A percentile compares a stretch with the other conserved stretches of the same genome.
Conservation (phyloP, 495 filamentous ascomycete species). For the Podospora conica region DNA sequence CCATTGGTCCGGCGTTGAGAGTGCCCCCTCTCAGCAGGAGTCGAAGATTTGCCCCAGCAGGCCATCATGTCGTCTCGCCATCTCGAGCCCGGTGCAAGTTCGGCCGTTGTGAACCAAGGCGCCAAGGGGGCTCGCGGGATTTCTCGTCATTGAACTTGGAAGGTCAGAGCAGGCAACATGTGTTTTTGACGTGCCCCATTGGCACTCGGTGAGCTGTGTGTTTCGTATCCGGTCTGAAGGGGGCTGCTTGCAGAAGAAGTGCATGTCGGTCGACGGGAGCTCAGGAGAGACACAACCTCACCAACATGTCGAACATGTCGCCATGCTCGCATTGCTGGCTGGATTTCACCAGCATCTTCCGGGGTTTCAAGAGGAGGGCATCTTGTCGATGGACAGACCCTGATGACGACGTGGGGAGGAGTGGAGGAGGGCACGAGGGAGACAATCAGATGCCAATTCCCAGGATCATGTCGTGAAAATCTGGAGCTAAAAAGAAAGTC, state of each 20-base stretch:
- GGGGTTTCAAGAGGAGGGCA: not conserved
- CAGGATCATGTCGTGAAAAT: not conserved
- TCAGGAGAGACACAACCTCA: not conserved
- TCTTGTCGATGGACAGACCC: not conserved
- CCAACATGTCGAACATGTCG: not conserved
- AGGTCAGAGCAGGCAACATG: no score
- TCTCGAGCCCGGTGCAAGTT: not conserved
- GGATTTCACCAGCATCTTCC: not conserved
- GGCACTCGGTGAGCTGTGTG: not conserved
- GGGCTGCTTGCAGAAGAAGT: not conserved
- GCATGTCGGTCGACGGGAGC: not conserved
- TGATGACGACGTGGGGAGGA: not conserved
- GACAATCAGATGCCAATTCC: slow-evolving; percentile 4
- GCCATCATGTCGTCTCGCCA: no score
- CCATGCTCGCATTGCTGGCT: not conserved
- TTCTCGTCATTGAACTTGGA: not conserved
- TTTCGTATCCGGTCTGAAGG: not conserved
- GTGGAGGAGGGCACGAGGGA: not conserved
- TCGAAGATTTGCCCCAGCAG: not conserved
- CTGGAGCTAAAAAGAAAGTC: not conserved
- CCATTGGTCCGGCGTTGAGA: not conserved
- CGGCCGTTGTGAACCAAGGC: not conserved
- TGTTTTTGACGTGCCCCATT: not conserved
- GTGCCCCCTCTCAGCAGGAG: not conserved
- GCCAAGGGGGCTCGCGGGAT: not conserved